Conservation (phyloP, 192 early-diverging fungal species). For the Phycomyces blakesleeanus region DNA sequence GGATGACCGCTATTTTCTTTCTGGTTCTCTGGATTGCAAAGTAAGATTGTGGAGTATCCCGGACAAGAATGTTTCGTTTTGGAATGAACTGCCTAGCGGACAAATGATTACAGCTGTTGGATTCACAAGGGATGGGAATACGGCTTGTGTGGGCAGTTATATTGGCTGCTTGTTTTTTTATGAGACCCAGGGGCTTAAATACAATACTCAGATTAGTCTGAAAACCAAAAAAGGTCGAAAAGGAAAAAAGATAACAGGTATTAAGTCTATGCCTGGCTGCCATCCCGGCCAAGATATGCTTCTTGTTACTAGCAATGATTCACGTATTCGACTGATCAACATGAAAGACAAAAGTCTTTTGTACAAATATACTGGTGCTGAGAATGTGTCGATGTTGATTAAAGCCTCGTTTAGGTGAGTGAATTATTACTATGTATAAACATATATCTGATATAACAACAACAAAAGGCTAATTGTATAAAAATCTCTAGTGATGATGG, state of each 20-base stretch:
- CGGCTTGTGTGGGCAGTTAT: conserved; percentile 73
- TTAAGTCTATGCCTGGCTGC: conserved; percentile 60
- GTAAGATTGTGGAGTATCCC: conserved; percentile 81
- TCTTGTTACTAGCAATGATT: conserved; percentile 79
- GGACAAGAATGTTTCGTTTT: conserved; percentile 70
- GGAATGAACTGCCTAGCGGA: conserved; percentile 67
- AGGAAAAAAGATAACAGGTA: conserved; percentile 79
- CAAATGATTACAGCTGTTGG: conserved; percentile 76
- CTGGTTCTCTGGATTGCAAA: conserved; percentile 75
- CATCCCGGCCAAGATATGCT: conserved; percentile 58
- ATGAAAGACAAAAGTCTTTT: conserved; percentile 71
- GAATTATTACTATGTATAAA: too few species aligned
- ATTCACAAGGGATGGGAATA: conserved; percentile 68
- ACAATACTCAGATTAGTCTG: conserved; percentile 81
- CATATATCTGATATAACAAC: too few species aligned
- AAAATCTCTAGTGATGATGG: conserved; percentile 56
- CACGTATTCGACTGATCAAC: conserved; percentile 74
- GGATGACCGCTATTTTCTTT: conserved; percentile 79
- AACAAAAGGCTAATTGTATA: neutral
- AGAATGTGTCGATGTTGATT: conserved; percentile 67
- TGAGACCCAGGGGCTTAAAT: conserved; percentile 70
- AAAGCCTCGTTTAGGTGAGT: conserved; percentile 69
- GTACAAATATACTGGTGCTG: conserved; percentile 78
- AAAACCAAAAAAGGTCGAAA: conserved; percentile 58
- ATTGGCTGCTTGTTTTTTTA: conserved; percentile 81